Evolutionary conservation across 805 yeast genomes (phyloP), one percentile per base, ranked within the genome.

Genomic region (Kluyveromyces lactis): DNA sequence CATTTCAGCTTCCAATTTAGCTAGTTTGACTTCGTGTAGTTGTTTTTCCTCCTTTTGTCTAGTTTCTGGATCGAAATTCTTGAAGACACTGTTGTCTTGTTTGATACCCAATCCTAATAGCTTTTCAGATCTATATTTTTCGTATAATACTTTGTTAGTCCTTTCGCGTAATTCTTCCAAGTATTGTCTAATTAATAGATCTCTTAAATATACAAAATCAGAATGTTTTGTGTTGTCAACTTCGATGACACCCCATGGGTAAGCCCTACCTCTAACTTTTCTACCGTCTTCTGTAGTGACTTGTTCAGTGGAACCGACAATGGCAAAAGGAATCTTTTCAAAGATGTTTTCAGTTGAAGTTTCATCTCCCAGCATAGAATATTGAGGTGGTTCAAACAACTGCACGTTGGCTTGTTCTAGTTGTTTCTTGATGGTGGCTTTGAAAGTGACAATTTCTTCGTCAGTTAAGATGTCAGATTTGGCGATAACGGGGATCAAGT

Each of bases 161-260:
- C 77, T 71, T 63, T 92, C 97, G 56, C 87, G 81, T 55, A 90
- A 75, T 62, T 92, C 98, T 67, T 90, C 97, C 72, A 92, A 71
- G 65, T 82, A 89, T 63, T 82, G 85, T 69, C 95, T 81, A 45
- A 92, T 73, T 58, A 90, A 73, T 60, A 92, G 72, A 61, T 87
- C 94, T 53, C 97, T 82, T 61, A 90, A 75, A 62, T 79, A 79
- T 49, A 83, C 79, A 61, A 90, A 92, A 65, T 90, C 98, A 62
- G 87, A 83, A 61, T 92, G 97, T 42, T 79, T 78, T 66, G 86
- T 92, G 61, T 92, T 90, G 62, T 87, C 97, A 51, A 92, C 89
- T 66, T 92, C 97, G 53, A 92, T 83, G 17, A 83, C 72, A 50
- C 97, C 97, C 98, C 98, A 92, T 45, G 97, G 97, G 62, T 90